Percentiles rank a stretch among this genome's conserved stretches.
phyloP scores from a whole-genome alignment of 768 basidiomycete genomes.

The Tylopilus sp. region DNA sequence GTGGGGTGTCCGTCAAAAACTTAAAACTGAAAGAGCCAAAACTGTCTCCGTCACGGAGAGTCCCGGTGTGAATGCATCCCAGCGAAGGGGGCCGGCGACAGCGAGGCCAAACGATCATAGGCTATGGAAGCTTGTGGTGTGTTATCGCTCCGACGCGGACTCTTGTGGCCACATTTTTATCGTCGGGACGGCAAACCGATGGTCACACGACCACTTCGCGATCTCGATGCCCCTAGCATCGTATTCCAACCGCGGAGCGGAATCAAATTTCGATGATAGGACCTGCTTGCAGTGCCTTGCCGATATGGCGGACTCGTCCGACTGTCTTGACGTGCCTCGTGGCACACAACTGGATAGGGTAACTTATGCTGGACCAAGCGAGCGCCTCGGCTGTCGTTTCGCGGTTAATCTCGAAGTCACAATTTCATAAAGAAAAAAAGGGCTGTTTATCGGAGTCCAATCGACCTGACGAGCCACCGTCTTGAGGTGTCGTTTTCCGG shows the following conservation, averaged over 20 bases:
- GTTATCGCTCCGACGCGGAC: slow-evolving; percentile 8
- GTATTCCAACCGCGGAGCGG: slow-evolving; percentile 10
- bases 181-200: slow-evolving; percentile 25
- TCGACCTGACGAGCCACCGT: slow-evolving; percentile 23
- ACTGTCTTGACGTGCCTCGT: slow-evolving; percentile 4
- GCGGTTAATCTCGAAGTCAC: slow-evolving; percentile 18
- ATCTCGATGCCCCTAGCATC: background rate
- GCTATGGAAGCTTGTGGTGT: slow-evolving; percentile 6
- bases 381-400: slow-evolving; percentile 6
- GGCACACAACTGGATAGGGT: background rate
- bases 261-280: slow-evolving; percentile 7
- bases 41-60: slow-evolving; percentile 22
- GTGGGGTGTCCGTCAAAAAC: slow-evolving; percentile 29
- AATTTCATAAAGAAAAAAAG: slow-evolving; percentile 13
- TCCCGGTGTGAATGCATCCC: slow-evolving; percentile 18
- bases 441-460: slow-evolving; percentile 18
- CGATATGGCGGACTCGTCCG: slow-evolving; percentile 1
- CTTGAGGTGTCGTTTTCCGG: slow-evolving; percentile 12
- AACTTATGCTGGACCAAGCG: background rate
- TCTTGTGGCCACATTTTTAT: slow-evolving; percentile 14
- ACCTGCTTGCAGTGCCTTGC: background rate
- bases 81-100: slow-evolving; percentile 17
- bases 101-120: slow-evolving; percentile 22
- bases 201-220: slow-evolving; percentile 7
- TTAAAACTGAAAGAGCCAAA: slow-evolving; percentile 36